Conservation (phyloP, 2,329 filamentous ascomycete genomes). For the Cadophora luteo-olivacea region DNA sequence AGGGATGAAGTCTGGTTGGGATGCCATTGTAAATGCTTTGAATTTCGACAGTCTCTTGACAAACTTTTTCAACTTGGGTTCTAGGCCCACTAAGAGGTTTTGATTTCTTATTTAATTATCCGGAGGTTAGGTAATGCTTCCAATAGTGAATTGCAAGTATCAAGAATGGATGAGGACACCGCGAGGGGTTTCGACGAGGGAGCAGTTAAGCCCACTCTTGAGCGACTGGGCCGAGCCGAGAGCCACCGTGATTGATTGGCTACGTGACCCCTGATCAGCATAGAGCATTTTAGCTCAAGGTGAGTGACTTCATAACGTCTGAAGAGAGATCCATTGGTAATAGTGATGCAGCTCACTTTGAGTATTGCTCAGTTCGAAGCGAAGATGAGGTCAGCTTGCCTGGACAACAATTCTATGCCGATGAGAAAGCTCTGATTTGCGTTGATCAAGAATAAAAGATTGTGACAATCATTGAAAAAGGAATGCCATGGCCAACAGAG, state of each 20-base stretch:
- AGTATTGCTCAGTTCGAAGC: not conserved
- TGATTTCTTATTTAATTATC: not conserved
- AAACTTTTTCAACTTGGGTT: not conserved
- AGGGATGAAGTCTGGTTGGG: constrained; percentile 7
- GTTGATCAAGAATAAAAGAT: not conserved
- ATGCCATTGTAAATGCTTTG: constrained; percentile 4
- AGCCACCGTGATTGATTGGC: not conserved
- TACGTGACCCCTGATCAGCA: not conserved
- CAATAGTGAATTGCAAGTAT: not conserved
- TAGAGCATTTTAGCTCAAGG: not conserved
- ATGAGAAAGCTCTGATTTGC: not conserved
- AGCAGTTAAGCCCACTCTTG: constrained; percentile 8
- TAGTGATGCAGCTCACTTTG: not conserved
- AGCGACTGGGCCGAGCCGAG: not conserved
- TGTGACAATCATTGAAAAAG: not conserved
- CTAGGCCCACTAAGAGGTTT: not conserved
- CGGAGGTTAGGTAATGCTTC: not conserved
- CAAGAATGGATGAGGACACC: not conserved
- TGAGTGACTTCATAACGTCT: not conserved
- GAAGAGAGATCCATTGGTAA: not conserved
- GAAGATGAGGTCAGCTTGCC: not conserved
- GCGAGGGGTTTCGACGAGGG: not conserved
- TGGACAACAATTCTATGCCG: not conserved
- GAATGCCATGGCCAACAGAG: not conserved
- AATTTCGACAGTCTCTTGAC: not conserved